phyloP scores from a whole-genome alignment of 1,284 basidiomycete species.

The Ustilago shanxiensis region DNA sequence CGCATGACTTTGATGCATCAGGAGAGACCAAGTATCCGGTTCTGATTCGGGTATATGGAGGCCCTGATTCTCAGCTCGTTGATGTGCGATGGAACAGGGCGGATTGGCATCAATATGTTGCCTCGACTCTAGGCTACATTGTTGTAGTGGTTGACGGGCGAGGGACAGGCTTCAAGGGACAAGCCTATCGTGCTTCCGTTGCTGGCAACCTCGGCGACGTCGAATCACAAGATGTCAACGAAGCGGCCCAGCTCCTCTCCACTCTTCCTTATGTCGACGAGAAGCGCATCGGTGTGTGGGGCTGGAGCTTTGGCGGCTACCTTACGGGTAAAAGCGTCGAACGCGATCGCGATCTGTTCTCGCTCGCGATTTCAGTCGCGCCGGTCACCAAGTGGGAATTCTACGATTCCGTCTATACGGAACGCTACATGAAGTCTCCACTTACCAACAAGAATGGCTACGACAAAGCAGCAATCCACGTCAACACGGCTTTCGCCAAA shows the following conservation, averaged over 20 bases:
- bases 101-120: constrained; percentile 86
- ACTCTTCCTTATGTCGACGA: constrained; percentile 80
- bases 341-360: constrained; percentile 84
- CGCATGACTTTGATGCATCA: constrained; percentile 89
- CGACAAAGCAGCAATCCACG: constrained; percentile 83
- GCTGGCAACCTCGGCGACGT: constrained; percentile 85
- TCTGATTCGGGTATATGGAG: constrained; percentile 77
- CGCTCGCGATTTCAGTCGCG: constrained; percentile 87
- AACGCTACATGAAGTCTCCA: constrained; percentile 94
- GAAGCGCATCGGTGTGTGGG: constrained; percentile 81
- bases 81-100: constrained; percentile 42
- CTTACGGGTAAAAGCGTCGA: constrained; percentile 59
- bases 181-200: constrained; percentile 83
- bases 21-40: constrained; percentile 95
- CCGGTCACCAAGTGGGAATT: constrained; percentile 71
- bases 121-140: constrained; percentile 84
- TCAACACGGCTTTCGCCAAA: constrained; percentile 84
- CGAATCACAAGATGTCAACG: constrained; percentile 89
- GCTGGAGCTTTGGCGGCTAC: constrained; percentile 66
- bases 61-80: constrained; percentile 79
- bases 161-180: constrained; percentile 92
- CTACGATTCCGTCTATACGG: constrained; percentile 87
- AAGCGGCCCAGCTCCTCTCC: constrained; percentile 75
- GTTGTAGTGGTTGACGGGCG: constrained; percentile 89
- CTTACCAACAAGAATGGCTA: constrained; percentile 84